Percentiles rank a stretch among this genome's conserved stretches.
Conservation (phyloP, 371 early-diverging fungal species). For the Sporodiniella umbellata region DNA sequence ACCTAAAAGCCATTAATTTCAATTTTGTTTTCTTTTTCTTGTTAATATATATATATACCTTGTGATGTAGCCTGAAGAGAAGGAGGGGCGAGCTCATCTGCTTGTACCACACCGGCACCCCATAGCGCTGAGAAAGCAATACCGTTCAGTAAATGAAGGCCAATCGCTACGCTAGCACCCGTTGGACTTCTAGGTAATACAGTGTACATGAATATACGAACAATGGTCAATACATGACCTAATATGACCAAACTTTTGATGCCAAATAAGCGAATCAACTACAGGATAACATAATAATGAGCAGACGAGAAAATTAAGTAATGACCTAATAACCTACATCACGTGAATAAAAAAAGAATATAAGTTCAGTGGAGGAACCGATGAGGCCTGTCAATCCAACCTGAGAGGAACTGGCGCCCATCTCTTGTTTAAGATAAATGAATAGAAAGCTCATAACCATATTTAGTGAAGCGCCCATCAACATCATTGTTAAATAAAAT, state of each 20-base stretch:
- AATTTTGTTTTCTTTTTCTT: too few species aligned
- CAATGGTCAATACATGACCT: slow-evolving; percentile 46
- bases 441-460: slow-evolving; percentile 50
- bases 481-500: slow-evolving; percentile 50
- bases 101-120: slow-evolving; percentile 55
- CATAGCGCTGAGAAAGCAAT: slow-evolving; percentile 52
- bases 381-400: slow-evolving; percentile 49
- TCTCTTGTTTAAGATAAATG: slow-evolving; percentile 44
- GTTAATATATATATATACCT: too few species aligned
- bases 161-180: slow-evolving; percentile 46
- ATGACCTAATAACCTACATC: slow-evolving; percentile 31
- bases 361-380: slow-evolving; percentile 43
- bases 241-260: slow-evolving; percentile 47
- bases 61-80: slow-evolving; percentile 54
- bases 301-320: too few species aligned
- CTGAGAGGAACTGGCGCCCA: slow-evolving; percentile 44
- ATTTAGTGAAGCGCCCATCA: slow-evolving; percentile 52
- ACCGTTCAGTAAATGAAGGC: slow-evolving; percentile 44
- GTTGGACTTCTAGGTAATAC: slow-evolving; percentile 43
- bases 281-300: background rate
- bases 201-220: slow-evolving; percentile 48
- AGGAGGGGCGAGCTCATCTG: slow-evolving; percentile 49
- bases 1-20: slow-evolving; percentile 18
- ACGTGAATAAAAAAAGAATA: slow-evolving; percentile 49
- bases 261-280: slow-evolving; percentile 48